These are phyloP conservation scores for Saccharomycopsis sp. DNA, from an alignment of 805 yeast genomes.

Conservation along the genomic window DNA sequence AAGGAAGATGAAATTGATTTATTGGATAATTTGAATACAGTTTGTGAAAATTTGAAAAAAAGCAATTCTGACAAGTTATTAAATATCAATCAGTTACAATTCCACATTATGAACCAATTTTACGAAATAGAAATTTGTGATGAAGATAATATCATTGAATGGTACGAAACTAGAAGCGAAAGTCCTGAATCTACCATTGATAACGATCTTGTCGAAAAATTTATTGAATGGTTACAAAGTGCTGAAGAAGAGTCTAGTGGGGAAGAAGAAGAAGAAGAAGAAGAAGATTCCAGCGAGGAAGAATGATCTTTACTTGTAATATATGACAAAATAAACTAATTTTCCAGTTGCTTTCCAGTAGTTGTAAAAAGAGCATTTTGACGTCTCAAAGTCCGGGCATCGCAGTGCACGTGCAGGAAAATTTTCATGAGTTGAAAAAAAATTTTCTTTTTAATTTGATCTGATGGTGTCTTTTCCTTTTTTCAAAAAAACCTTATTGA, in stretches of 20 bases:
- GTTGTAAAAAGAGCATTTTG: no score
- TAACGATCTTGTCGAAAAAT: slow-evolving; percentile 50
- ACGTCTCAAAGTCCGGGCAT: no score
- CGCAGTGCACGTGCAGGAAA: no score
- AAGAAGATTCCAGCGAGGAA: no score
- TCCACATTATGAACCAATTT: slow-evolving; percentile 43
- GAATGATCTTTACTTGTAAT: no score
- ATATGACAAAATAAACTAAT: no score
- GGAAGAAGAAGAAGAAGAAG: slow-evolving; percentile 6
- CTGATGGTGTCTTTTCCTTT: no score
- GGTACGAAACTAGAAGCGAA: slow-evolving; percentile 47
- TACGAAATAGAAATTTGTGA: slow-evolving; percentile 77
- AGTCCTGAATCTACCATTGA: slow-evolving; percentile 30
- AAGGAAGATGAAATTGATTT: slow-evolving; percentile 70
- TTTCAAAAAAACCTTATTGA: no score
- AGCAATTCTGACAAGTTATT: slow-evolving; percentile 19
- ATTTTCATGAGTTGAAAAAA: no score
- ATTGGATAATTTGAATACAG: slow-evolving; percentile 30
- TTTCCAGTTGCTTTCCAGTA: no score
- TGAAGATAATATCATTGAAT: slow-evolving; percentile 65
- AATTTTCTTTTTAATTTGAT: no score
- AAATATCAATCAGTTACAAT: slow-evolving; percentile 34
- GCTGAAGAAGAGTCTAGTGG: slow-evolving; percentile 41
- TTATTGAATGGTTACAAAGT: slow-evolving; percentile 79
- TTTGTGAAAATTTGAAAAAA: slow-evolving; percentile 30